Conservation (phyloP, 768 basidiomycete species). For the Boletus vermiculosoides region DNA sequence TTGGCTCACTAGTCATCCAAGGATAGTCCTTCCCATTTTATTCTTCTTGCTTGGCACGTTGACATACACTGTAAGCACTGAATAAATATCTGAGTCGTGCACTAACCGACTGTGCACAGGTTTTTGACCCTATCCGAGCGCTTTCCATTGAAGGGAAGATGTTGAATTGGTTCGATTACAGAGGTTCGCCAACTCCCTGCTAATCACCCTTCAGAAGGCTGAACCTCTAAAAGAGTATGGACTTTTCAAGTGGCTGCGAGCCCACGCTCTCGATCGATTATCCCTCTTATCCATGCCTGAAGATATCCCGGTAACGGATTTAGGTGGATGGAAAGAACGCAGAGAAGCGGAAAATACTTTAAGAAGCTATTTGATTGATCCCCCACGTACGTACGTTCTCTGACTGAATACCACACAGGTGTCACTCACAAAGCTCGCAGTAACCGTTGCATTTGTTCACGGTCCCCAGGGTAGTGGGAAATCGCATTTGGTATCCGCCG, state of each 20-base stretch:
- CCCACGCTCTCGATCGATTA: conserved; percentile 57
- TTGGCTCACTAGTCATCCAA: conserved; percentile 87
- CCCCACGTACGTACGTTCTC: conserved; percentile 54
- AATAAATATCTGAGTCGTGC: background rate
- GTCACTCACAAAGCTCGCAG: conserved; percentile 36
- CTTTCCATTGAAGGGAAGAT: conserved; percentile 82
- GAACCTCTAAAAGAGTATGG: conserved; percentile 51
- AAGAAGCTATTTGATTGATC: conserved; percentile 70
- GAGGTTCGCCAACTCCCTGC: conserved; percentile 41
- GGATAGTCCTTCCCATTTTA: conserved; percentile 74
- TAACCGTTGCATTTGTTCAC: conserved; percentile 74
- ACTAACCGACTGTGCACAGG: conserved; percentile 41
- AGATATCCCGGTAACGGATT: conserved; percentile 18
- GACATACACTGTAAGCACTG: conserved; percentile 71
- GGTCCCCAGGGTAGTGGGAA: conserved; percentile 87
- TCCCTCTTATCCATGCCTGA: conserved; percentile 27
- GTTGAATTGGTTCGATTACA: conserved; percentile 80
- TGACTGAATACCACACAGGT: background rate
- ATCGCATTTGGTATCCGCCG: conserved; percentile 50
- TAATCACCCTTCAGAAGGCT: background rate
- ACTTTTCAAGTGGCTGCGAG: conserved; percentile 74
- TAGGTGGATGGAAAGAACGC: conserved; percentile 81
- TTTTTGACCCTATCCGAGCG: conserved; percentile 90
- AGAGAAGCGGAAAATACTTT: conserved; percentile 70
- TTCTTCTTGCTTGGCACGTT: conserved; percentile 88